Evolutionary conservation across 176 grass and related monocot species (phyloP).

Genomic region (Hyparrhenia diplandra): DNA sequence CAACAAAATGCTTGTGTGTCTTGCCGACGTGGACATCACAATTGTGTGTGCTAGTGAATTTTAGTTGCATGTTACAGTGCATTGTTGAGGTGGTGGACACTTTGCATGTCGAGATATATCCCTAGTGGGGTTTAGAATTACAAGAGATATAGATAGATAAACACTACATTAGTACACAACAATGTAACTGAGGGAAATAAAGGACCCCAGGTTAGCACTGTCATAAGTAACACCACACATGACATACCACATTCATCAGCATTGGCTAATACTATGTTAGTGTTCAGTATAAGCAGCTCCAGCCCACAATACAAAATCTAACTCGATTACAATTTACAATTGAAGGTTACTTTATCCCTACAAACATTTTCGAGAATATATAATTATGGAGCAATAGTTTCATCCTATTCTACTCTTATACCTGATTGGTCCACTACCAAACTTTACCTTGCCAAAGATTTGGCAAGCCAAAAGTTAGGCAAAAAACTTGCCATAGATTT

Average conservation of each 20-base stretch:
- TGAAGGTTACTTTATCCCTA: background rate
- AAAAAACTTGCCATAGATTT: too few relatives aligned
- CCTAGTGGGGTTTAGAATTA: too few relatives aligned
- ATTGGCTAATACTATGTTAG: background rate
- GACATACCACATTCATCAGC: conserved; percentile 12
- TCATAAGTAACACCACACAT: conserved; percentile 11
- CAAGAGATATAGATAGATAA: background rate
- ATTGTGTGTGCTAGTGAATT: too few relatives aligned
- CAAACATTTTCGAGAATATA: background rate
- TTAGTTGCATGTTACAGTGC: too few relatives aligned
- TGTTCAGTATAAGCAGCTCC: conserved; percentile 5
- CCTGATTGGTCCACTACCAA: too few relatives aligned
- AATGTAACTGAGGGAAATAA: background rate
- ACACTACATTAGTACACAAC: background rate
- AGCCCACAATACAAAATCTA: background rate
- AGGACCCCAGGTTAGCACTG: background rate
- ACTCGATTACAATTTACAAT: background rate
- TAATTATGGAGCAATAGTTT: background rate
- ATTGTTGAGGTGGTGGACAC: too few relatives aligned
- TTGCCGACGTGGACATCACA: too few relatives aligned
- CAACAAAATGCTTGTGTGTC: too few relatives aligned
- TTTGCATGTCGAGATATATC: too few relatives aligned
- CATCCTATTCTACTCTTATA: background rate
- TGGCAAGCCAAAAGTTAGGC: too few relatives aligned
- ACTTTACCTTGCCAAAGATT: too few relatives aligned